phyloP scores from a whole-genome alignment of 495 filamentous ascomycete species.

The Mytilinidion resinicola region DNA sequence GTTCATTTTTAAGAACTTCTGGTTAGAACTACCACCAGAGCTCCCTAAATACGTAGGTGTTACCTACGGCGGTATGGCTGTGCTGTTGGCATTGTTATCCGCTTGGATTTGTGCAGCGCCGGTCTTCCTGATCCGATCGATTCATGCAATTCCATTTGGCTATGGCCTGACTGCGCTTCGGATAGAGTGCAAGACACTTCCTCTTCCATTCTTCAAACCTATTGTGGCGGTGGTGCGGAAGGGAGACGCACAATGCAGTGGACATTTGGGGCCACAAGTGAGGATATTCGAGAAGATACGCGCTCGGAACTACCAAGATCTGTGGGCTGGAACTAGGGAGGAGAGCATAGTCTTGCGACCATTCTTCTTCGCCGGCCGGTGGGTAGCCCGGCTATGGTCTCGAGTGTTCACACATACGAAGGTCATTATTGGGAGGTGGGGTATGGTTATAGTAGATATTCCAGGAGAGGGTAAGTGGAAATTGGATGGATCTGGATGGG shows the following conservation, averaged over 20 bases:
- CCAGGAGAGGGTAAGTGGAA: slow-evolving; percentile 15
- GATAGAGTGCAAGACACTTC: slow-evolving; percentile 6
- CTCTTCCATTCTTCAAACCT: slow-evolving; percentile 9
- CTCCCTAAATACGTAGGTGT: slow-evolving; percentile 15
- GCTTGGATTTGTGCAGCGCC: slow-evolving; percentile 15
- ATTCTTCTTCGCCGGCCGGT: slow-evolving; percentile 13
- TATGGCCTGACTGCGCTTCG: slow-evolving; percentile 5
- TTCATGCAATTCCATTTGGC: slow-evolving; percentile 11
- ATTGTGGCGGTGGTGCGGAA: slow-evolving; percentile 4
- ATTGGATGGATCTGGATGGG: slow-evolving; percentile 15
- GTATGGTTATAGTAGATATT: not conserved
- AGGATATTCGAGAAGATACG: not conserved
- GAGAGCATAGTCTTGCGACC: slow-evolving; percentile 5
- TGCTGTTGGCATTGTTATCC: slow-evolving; percentile 7
- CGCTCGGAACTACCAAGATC: not conserved
- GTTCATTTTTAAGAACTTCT: slow-evolving; percentile 6
- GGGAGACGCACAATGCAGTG: slow-evolving; percentile 3
- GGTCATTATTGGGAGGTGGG: slow-evolving; percentile 3
- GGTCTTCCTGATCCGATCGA: not conserved
- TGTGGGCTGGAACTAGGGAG: slow-evolving; percentile 13
- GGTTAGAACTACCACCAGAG: slow-evolving; percentile 10
- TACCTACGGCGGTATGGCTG: slow-evolving; percentile 7
- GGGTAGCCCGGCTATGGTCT: not conserved
- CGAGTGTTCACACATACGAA: too few species aligned
- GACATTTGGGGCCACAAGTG: slow-evolving; percentile 11